Evolutionary conservation across 2,329 filamentous ascomycete species (phyloP), one percentile per base, ranked within the genome.

Genomic region (Scedosporium apiospermum): DNA sequence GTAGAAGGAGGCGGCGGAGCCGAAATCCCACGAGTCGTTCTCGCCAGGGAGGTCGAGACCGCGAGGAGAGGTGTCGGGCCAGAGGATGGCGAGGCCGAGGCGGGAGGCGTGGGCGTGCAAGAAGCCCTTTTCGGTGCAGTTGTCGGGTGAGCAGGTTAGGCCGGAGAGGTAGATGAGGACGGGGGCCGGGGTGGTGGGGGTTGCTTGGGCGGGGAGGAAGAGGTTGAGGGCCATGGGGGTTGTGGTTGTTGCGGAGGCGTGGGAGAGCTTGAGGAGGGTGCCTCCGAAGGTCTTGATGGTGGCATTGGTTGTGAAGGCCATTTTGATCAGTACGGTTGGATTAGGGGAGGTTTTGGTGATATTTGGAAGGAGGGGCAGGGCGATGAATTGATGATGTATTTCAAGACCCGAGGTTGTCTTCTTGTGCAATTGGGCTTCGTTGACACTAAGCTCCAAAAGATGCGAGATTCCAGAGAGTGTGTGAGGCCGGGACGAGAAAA

Each of bases 181-280:
- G 26, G 95, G 95, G 1, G 91, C 86, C 49, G 82, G 78, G 1
- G 75, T 62, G 59, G 75, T 69, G 16, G 75, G 69, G 65, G 82
- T 76, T 63, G 90, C 85, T 69, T 87, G 81, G 2, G 90, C 86
- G 26, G 95, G 95, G 3, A 99, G 83, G 80, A 90, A 99, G 69
- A 99, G 82, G 78, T 96, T 96, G 71, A 98, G 85, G 73, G 85
- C 86, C 93, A 98, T 99, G 70, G 92, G 87, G 68, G 91, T 96
- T 69, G 85, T 86, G 63, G 91, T 96, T 65, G 85, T 82, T 67
- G 82, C 78, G 63, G 93, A 91, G 72, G 88, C 78, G 83, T 99
- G 95, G 69, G 88, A 86, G 65, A 99, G 90, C 82, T 99, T 98
- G 69, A 96, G 85, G 64, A 99, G 88, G 78, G 92, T 92, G 73